Evolutionary conservation across 176 grass and related monocot genomes (phyloP).

Genomic region (Aegilops sharonensis): DNA sequence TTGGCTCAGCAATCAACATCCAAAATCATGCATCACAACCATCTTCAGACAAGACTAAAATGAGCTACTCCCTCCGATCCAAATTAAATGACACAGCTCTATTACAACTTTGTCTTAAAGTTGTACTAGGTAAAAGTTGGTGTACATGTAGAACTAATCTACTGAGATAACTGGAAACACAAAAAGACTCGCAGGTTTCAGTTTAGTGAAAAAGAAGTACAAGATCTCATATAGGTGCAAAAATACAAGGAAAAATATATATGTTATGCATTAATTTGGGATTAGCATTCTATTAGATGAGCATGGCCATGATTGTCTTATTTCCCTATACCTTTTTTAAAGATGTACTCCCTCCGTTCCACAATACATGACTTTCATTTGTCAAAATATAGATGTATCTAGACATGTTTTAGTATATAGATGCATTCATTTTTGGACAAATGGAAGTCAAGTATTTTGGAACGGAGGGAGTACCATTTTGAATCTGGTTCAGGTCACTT

Average conservation of each 20-base stretch:
- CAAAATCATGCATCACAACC: not conserved
- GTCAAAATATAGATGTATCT: too few species aligned
- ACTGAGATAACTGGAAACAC: not conserved
- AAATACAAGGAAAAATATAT: not conserved
- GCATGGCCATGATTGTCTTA: not conserved
- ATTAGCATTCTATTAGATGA: not conserved
- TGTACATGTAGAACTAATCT: not conserved
- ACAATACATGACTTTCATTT: too few species aligned
- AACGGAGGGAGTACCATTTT: too few species aligned
- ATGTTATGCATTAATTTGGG: not conserved
- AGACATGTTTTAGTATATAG: too few species aligned
- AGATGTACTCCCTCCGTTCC: not conserved
- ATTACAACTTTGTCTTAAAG: too few species aligned
- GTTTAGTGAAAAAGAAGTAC: not conserved
- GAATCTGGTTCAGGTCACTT: not conserved
- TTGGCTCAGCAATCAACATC: not conserved
- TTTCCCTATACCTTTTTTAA: not conserved
- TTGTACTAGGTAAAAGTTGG: not conserved
- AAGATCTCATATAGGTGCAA: not conserved
- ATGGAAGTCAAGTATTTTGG: too few species aligned
- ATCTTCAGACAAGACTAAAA: not conserved
- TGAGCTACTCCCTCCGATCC: too few species aligned
- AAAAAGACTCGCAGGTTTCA: not conserved
- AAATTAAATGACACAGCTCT: too few species aligned
- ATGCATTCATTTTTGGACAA: too few species aligned